These are phyloP conservation scores for Balakata baccata DNA, from an alignment of 345 rosid species.

Conservation along the genomic window DNA sequence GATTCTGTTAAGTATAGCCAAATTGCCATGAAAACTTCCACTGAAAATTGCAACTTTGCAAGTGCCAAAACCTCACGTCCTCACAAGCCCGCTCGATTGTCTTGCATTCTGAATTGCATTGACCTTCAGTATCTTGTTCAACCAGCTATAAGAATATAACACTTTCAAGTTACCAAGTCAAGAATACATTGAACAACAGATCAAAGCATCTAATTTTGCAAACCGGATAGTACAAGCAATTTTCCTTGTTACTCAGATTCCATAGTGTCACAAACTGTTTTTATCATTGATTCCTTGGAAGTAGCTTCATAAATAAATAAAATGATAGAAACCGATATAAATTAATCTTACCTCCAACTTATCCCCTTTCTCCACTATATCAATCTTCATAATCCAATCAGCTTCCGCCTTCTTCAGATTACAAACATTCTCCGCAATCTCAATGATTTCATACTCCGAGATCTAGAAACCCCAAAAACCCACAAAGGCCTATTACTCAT, in stretches of 20 bases:
- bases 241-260: background rate
- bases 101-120: conserved; percentile 91
- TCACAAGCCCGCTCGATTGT: conserved; percentile 86
- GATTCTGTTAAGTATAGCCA: background rate
- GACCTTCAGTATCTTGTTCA: conserved; percentile 83
- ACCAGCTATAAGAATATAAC: conserved; percentile 49
- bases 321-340: background rate
- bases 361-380: conserved; percentile 70
- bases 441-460: conserved; percentile 84
- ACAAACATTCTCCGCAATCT: conserved; percentile 91
- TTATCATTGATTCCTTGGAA: background rate
- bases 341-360: conserved; percentile 53
- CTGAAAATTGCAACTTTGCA: background rate
- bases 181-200: background rate
- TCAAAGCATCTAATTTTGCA: background rate
- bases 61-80: conserved; percentile 43
- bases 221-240: background rate
- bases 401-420: conserved; percentile 96
- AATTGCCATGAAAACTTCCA: background rate
- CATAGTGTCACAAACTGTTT: too few relatives aligned
- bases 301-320: background rate
- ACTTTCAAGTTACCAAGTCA: conserved; percentile 13
- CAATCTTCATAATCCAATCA: conserved; percentile 93
- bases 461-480: conserved; percentile 40
- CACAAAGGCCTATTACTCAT: background rate